Base-by-base conservation (phyloP, 257 asterid species). In the Solanum tarijense region DNA sequence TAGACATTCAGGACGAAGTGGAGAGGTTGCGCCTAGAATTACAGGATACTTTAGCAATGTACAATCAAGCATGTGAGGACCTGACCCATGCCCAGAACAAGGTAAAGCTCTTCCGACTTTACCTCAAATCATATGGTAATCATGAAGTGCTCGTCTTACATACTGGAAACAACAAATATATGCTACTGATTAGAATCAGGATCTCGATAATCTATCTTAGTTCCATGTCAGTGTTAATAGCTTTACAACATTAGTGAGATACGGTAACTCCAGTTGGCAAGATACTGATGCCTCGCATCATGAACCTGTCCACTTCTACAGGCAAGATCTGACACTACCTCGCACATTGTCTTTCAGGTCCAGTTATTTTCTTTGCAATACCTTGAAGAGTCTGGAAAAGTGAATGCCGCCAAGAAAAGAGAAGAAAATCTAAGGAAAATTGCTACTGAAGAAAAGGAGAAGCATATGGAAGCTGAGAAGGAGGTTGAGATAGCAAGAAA, bases 401-500 rank as follows among this genome's bases (percentile, higher is more conserved):
- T 94, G 88, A 88, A 89, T 87, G 98, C 94, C 87, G 98, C 98
- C 16, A 92, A 88, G 89, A 88, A 88, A 92, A 93, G 99, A 90
- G 98, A 95, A 91, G 95, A 92, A 89, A 90, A 29, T 72, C 87
- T 94, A 76, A 92, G 95, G 89, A 94, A 90, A 88, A 78, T 91
- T 82, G 98, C 96, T 83, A 93, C 94, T 87, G 88, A 88, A 88
- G 96, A 92, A 16, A 95, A 90, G 91, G 89, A 87, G 91, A 96
- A 94, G 90, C 93, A 94, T 89, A 89, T 95, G 90, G 95, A 94
- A 91, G 98, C 95, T 87, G 93, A 91, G 91, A 90, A 94, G 91
- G 98, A 96, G 84, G 90, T 93, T 85, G 94, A 94, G 87, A 89
- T 89, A 81, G 98, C 98, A 14, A 94, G 93, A 88, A 83, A 83